These are phyloP conservation scores for Harringtonia lauricola DNA, from an alignment of 2,329 filamentous ascomycete genomes.

Conservation along the genomic window DNA sequence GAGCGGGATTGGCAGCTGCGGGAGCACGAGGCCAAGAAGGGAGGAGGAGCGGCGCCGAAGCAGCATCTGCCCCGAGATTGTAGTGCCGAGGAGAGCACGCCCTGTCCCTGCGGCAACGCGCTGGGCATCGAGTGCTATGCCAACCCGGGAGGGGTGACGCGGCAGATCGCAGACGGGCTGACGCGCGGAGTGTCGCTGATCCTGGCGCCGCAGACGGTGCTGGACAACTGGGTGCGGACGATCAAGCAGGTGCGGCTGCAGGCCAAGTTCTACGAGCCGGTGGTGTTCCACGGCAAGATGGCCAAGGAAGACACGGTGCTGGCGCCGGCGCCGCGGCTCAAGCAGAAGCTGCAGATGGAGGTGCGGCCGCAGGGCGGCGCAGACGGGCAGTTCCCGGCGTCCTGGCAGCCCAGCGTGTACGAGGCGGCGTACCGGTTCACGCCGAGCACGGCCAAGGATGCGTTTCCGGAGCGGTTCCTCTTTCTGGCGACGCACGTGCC, in stretches of 20 bases:
- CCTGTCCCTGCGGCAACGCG: constrained; percentile 12
- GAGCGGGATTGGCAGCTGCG: constrained; percentile 13
- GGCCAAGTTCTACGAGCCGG: constrained; percentile 11
- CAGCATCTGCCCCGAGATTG: constrained; percentile 6
- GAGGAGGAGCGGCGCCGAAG: constrained; percentile 5
- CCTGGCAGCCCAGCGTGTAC: constrained; percentile 5
- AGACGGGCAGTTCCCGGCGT: constrained; percentile 8
- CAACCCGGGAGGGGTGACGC: constrained; percentile 12
- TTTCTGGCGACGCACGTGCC: constrained; percentile 12
- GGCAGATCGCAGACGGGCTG: constrained; percentile 11
- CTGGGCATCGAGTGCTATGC: constrained; percentile 15
- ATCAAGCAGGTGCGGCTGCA: constrained; percentile 9
- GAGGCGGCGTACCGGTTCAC: constrained; percentile 7
- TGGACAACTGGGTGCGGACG: constrained; percentile 14
- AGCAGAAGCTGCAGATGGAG: constrained; percentile 11
- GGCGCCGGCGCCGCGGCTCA: constrained; percentile 10
- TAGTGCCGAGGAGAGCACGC: not conserved
- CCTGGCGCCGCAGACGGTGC: constrained; percentile 11
- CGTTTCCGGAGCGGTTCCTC: constrained; percentile 14
- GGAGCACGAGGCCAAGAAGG: constrained; percentile 8
- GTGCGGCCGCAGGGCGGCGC: constrained; percentile 3
- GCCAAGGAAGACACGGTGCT: constrained; percentile 10
- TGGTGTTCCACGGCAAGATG: constrained; percentile 11
- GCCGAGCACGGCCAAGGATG: constrained; percentile 10
- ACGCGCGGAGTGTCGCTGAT: constrained; percentile 12